Percentiles rank a stretch among this genome's conserved stretches.
These are phyloP conservation scores for Sphagnum tenellum DNA, from an alignment of 225 moss, liverwort and hornwort species.

Conservation along the genomic window DNA sequence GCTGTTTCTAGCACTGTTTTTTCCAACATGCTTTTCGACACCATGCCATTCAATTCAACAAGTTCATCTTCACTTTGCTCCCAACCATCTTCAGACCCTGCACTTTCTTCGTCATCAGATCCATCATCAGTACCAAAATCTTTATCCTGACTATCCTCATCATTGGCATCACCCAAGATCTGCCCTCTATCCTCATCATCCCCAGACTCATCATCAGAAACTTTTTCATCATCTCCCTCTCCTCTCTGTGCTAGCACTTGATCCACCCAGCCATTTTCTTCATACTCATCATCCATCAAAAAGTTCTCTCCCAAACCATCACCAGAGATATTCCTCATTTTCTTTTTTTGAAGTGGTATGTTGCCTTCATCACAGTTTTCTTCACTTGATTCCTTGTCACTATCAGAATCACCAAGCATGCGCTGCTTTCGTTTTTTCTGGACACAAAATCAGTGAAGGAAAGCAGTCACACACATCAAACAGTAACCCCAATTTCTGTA, in stretches of 20 bases:
- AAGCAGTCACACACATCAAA: no score
- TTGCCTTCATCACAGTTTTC: conserved; percentile 11
- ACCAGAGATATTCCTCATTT: conserved; percentile 67
- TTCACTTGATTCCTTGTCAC: conserved; percentile 52
- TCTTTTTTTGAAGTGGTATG: conserved; percentile 51
- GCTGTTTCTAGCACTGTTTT: not conserved
- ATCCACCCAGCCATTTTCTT: conserved; percentile 88
- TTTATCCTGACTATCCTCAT: conserved; percentile 15
- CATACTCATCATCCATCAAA: conserved; percentile 68
- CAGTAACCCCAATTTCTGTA: no score
- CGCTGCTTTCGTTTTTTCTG: conserved; percentile 89
- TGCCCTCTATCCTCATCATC: conserved; percentile 13
- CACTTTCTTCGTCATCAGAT: conserved; percentile 34
- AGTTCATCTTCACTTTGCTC: conserved; percentile 54
- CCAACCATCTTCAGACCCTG: conserved; percentile 42
- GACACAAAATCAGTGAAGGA: not conserved
- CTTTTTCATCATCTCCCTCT: conserved; percentile 25
- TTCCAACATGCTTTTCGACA: not conserved
- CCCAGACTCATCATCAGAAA: conserved; percentile 11
- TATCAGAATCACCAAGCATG: conserved; percentile 63
- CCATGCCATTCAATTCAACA: conserved; percentile 24
- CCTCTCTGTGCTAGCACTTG: conserved; percentile 76
- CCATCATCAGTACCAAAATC: conserved; percentile 29
- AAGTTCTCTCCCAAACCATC: conserved; percentile 98
- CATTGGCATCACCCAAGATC: not conserved